Evolutionary conservation across 108 stramenopile genomes (phyloP).

Genomic region (Chaetoceros muelleri): DNA sequence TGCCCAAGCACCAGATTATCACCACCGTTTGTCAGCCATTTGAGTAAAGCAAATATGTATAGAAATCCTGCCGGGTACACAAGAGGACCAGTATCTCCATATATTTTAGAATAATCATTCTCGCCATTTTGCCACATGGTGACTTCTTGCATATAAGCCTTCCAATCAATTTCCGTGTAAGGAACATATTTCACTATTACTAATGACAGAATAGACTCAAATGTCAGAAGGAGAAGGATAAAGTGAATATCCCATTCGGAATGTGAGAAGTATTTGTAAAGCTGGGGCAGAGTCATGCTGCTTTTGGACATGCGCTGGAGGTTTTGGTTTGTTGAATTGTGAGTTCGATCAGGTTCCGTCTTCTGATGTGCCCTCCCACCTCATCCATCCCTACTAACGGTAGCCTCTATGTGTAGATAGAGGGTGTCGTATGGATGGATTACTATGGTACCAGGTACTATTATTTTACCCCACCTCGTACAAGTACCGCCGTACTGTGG

Average conservation of each 20-base stretch:
- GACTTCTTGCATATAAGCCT: constrained; percentile 98
- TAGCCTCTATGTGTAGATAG: no score
- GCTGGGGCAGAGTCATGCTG: no score
- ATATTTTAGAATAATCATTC: constrained; percentile 77
- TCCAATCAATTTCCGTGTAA: constrained; percentile 99
- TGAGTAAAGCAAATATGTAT: constrained; percentile 75
- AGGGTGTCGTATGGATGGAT: no score
- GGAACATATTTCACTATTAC: constrained; percentile 61
- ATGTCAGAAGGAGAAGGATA: constrained; percentile 26
- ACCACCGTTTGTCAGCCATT: constrained; percentile 44
- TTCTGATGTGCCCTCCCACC: no score
- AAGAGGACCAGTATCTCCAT: constrained; percentile 90
- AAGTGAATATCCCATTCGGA: constrained; percentile 29
- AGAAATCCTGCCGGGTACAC: constrained; percentile 98
- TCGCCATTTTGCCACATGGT: constrained; percentile 67
- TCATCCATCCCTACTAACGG: no score
- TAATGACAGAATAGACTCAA: constrained; percentile 36
- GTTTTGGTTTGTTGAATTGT: no score
- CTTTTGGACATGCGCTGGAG: no score
- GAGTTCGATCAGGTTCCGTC: no score
- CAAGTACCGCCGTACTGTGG: no score
- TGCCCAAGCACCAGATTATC: constrained; percentile 64
- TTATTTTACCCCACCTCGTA: no score
- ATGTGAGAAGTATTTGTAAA: constrained; percentile 25
- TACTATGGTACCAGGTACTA: no score